Evolutionary conservation across 2,329 filamentous ascomycete genomes (phyloP).

Genomic region (Ceratocystis harringtonii): DNA sequence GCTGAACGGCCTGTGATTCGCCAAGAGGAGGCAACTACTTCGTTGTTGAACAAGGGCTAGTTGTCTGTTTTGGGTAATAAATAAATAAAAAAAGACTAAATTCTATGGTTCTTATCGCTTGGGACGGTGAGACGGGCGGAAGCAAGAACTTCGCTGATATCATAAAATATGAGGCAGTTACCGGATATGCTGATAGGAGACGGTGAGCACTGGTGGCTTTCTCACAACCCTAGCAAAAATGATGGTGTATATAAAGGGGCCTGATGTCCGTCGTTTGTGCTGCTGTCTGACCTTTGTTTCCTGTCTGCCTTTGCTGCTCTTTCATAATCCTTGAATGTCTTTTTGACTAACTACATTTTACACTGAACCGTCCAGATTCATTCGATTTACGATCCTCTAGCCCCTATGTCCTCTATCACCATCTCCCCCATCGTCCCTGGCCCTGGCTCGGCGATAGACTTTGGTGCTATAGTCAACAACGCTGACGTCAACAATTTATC

Average conservation of each 20-base stretch:
- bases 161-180: not conserved
- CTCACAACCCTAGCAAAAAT: not conserved
- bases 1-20: not conserved
- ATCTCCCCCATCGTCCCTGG: conserved; percentile 27
- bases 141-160: not conserved
- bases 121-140: not conserved
- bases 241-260: not conserved
- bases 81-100: not conserved
- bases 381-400: not conserved
- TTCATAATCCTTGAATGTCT: not conserved
- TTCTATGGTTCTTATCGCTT: not conserved
- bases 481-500: conserved; percentile 46
- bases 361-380: not conserved
- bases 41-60: too few relatives aligned
- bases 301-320: not conserved
- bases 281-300: not conserved
- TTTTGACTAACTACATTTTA: not conserved
- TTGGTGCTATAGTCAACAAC: conserved; percentile 45
- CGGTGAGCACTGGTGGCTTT: not conserved
- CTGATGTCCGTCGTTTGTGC: not conserved
- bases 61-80: not conserved
- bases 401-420: conserved; percentile 20
- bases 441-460: conserved; percentile 33
- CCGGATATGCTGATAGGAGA: not conserved
- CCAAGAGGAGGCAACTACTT: too few relatives aligned